phyloP scores from a whole-genome alignment of 2,329 filamentous ascomycete genomes.

The Alternaria brassicicola region DNA sequence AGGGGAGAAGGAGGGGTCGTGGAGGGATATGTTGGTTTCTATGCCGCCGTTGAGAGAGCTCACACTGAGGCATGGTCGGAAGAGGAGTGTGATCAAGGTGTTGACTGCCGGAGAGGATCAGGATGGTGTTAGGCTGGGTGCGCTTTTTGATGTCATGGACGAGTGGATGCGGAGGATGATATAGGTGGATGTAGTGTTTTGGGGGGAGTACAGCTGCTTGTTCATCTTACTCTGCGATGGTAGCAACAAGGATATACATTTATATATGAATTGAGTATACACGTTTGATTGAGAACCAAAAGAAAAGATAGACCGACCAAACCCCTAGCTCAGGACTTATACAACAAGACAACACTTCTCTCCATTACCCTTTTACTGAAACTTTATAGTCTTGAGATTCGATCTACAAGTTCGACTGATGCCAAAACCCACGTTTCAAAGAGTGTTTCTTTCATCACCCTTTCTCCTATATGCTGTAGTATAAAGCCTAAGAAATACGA shows the following conservation, averaged over 20 bases:
- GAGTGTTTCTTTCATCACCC: background rate
- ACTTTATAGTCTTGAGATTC: background rate
- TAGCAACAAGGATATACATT: background rate
- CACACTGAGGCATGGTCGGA: conserved; percentile 8
- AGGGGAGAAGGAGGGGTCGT: background rate
- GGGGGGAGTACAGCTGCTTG: background rate
- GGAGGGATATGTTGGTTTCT: conserved; percentile 17
- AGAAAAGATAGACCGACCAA: background rate
- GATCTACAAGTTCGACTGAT: background rate
- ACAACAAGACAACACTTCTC: background rate
- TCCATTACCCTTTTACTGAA: background rate
- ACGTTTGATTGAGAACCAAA: background rate
- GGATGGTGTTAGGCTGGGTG: conserved; percentile 15
- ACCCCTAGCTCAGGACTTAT: background rate
- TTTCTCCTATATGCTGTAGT: background rate
- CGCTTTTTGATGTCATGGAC: conserved; percentile 14
- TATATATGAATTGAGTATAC: background rate
- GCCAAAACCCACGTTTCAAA: background rate
- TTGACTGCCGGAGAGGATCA: background rate
- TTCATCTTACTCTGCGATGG: background rate
- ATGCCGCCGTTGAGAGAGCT: conserved; percentile 19
- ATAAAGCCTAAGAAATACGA: background rate
- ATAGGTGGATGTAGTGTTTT: background rate
- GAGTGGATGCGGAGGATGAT: conserved; percentile 13
- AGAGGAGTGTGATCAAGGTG: conserved; percentile 7